phyloP scores from a whole-genome alignment of 805 yeast species.

The Candida saitoana region DNA sequence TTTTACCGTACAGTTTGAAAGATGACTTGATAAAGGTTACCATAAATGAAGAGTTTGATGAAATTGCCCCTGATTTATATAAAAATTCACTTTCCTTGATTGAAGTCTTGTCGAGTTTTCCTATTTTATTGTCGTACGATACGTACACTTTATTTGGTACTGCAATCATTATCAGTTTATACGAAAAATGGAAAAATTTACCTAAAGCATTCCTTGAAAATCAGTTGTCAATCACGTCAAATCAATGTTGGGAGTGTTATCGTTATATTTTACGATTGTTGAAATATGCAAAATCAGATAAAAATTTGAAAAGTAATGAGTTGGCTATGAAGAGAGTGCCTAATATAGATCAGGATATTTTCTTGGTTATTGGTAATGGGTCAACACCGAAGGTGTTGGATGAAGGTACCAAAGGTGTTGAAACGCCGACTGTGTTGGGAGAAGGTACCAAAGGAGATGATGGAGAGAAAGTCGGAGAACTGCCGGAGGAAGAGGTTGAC shows the following conservation, averaged over 20 bases:
- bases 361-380: constrained; percentile 13
- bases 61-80: constrained; percentile 15
- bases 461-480: too few species aligned
- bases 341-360: constrained; percentile 12
- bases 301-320: constrained; percentile 20
- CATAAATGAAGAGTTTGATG: constrained; percentile 9
- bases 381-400: background rate
- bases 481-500: too few species aligned
- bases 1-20: constrained; percentile 35
- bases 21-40: constrained; percentile 18
- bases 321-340: constrained; percentile 17
- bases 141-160: constrained; percentile 30
- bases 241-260: constrained; percentile 22
- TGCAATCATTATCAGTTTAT: constrained; percentile 17
- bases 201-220: constrained; percentile 18
- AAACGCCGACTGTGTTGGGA: background rate
- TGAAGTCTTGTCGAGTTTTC: constrained; percentile 37
- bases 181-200: constrained; percentile 18
- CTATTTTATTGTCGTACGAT: constrained; percentile 34
- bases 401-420: background rate
- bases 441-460: too few species aligned
- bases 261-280: constrained; percentile 21
- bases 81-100: constrained; percentile 30
- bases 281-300: constrained; percentile 20
- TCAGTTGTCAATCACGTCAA: constrained; percentile 13